These are phyloP conservation scores for Cucurbita argyrosperma DNA, from an alignment of 306 rosid species.

Conservation along the genomic window DNA sequence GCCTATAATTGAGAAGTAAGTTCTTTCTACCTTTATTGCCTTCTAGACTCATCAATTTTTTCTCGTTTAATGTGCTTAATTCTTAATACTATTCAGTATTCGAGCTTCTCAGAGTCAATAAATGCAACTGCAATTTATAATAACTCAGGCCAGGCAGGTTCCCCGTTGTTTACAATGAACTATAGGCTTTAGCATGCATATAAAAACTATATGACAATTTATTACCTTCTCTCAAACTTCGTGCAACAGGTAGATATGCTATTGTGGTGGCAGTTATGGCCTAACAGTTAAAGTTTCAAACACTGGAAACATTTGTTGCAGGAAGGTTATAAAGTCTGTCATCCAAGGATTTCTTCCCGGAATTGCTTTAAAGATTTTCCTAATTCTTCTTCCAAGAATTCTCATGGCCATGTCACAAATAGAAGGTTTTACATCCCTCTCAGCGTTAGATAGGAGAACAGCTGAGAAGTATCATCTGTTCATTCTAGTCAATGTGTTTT, in stretches of 20 bases:
- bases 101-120: background rate
- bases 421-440: conserved; percentile 60
- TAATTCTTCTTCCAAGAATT: conserved; percentile 50
- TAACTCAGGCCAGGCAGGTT: background rate
- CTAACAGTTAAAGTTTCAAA: conserved; percentile 6
- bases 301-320: conserved; percentile 26
- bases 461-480: conserved; percentile 71
- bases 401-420: conserved; percentile 67
- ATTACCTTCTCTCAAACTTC: conserved; percentile 4
- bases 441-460: conserved; percentile 63
- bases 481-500: conserved; percentile 72
- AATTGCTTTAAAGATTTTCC: conserved; percentile 70
- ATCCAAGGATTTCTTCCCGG: conserved; percentile 95
- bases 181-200: conserved; percentile 1
- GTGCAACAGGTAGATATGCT: conserved; percentile 4
- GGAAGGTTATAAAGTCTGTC: conserved; percentile 44
- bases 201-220: background rate
- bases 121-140: background rate
- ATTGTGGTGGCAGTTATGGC: background rate
- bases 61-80: background rate
- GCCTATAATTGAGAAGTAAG: conserved; percentile 55
- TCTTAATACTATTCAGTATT: background rate
- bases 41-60: background rate
- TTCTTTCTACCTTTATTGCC: conserved; percentile 5
- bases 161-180: background rate